Evolutionary conservation across 495 filamentous ascomycete genomes (phyloP).

Genomic region (Parmelia sp.): DNA sequence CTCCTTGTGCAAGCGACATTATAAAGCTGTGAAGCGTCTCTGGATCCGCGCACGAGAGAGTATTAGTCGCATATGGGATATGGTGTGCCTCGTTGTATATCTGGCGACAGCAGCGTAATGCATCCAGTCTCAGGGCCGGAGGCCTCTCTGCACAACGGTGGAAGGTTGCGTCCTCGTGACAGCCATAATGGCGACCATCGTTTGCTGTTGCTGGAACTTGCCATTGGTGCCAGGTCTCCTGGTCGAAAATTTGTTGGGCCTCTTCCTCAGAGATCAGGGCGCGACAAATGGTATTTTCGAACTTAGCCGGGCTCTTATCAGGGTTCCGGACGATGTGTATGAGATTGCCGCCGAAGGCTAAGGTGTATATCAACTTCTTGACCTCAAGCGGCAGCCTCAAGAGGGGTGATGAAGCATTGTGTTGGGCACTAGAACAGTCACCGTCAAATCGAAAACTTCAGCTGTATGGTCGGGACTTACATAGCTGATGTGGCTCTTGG

Average conservation of each 20-base stretch:
- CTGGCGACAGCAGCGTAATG: not conserved
- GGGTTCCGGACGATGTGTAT: not conserved
- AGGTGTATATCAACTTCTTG: not conserved
- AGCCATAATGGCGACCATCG: not conserved
- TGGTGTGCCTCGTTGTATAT: not conserved
- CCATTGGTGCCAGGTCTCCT: not conserved
- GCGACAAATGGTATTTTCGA: not conserved
- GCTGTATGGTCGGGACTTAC: not conserved
- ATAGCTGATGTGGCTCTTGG: not conserved
- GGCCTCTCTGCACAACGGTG: not conserved
- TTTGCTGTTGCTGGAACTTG: not conserved
- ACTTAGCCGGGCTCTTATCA: not conserved
- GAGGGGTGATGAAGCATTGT: constrained; percentile 2
- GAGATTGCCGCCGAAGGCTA: not conserved
- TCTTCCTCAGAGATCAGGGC: not conserved
- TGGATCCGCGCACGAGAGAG: not conserved
- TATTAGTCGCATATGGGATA: not conserved
- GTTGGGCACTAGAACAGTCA: not conserved
- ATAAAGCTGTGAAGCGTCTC: not conserved
- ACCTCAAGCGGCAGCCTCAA: not conserved
- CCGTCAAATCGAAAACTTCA: not conserved
- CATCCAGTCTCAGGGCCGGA: not conserved
- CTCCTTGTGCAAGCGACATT: not conserved
- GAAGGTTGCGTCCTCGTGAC: not conserved
- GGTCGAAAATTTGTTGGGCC: not conserved